Evolutionary conservation across 2,329 filamentous ascomycete species (phyloP), one percentile per base, ranked within the genome.

Genomic region (Sphaceloma murrayae): DNA sequence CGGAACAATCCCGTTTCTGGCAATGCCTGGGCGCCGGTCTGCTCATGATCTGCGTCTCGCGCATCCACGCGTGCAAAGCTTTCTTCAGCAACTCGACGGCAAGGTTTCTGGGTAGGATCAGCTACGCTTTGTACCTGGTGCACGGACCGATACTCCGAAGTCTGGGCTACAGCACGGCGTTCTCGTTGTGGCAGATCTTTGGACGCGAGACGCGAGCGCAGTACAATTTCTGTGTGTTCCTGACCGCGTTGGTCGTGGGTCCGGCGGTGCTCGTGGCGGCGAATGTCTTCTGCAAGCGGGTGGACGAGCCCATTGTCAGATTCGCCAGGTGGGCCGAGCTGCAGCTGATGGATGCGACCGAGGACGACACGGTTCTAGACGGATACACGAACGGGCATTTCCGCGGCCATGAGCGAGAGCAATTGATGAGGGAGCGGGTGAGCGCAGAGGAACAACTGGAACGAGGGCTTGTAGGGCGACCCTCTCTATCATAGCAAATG

Each of bases 71-170:
- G 2, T 56, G 70, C 64, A 68, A 70, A 51, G 57, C 59, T 16
- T 58, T 74, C 43, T 75, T 77, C 59, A 70, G 69, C 54, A 60
- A 62, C 2, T 51, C 57, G 1, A 48, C 65, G 13, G 64, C 73
- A 2, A 73, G 76, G 54, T 78, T 77, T 57, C 60, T 78, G 8
- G 75, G 75, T 47, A 70, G 69, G 54, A 70, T 78, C 50, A 75
- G 72, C 34, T 78, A 74, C 53, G 70, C 74, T 34, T 55, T 78
- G 21, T 78, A 78, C 55, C 65, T 78, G 4, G 70, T 77, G 64
- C 75, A 78, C 54, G 74, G 74, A 2, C 70, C 73, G 2, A 67
- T 69, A 2, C 64, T 73, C 53, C 72, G 75, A 49, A 66, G 67
- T 3, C 51, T 70, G 14, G 74, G 74, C 7, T 76, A 73, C 51